Evolutionary conservation across 164 flowering plant species (phyloP).

Genomic region (Stephania cephalantha): DNA sequence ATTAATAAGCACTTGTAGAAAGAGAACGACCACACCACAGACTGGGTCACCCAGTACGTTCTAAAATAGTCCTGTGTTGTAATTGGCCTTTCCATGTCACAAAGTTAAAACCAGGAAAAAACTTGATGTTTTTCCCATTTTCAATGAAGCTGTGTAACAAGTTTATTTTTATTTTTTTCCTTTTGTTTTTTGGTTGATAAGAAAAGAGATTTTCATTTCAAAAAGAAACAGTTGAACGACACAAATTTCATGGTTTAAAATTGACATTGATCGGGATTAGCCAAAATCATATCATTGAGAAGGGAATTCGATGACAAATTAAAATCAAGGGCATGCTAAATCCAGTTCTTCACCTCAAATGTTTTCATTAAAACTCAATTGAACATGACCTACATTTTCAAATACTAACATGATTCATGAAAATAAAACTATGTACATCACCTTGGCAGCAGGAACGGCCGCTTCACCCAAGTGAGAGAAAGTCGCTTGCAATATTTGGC

Average conservation of each 20-base stretch:
- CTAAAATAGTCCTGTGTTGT: too few relatives aligned
- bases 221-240: not conserved
- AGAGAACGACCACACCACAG: not conserved
- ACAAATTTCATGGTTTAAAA: not conserved
- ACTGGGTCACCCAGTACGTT: too few relatives aligned
- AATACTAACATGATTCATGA: slow-evolving; percentile 3
- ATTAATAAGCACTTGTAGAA: not conserved
- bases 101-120: too few relatives aligned
- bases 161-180: too few relatives aligned
- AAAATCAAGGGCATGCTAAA: not conserved
- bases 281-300: not conserved
- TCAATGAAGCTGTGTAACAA: too few relatives aligned
- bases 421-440: slow-evolving; percentile 18
- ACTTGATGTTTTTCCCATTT: too few relatives aligned
- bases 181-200: too few relatives aligned
- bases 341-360: not conserved
- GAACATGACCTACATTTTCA: not conserved
- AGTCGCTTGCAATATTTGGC: slow-evolving; percentile 67
- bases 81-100: too few relatives aligned
- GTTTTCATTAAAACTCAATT: not conserved
- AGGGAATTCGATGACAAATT: not conserved
- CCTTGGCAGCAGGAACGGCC: slow-evolving; percentile 99
- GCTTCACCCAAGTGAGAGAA: slow-evolving; percentile 85
- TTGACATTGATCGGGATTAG: not conserved
- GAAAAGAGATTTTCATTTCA: too few relatives aligned